Base-by-base conservation (phyloP, 1,139 yeast species). In the Yamadazyma sp. region DNA sequence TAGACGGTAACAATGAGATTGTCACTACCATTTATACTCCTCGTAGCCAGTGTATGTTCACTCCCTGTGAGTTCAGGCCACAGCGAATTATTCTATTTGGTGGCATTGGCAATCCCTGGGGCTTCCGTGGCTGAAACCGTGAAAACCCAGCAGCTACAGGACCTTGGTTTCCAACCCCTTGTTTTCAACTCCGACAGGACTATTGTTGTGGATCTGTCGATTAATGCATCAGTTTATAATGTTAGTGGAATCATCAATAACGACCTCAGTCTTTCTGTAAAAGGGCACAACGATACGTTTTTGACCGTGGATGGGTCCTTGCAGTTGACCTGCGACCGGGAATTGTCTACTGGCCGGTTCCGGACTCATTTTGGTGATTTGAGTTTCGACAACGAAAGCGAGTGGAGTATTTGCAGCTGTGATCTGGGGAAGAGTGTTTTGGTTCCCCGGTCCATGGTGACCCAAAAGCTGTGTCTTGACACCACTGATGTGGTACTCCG, bases 401-500 rank as follows among this genome's bases (percentile, higher is more conserved):
- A 32, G 3, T 45, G 49, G 49, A 12, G 25, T 4, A 27, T 40
- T 32, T 45, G 48, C 28, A 12, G 25, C 9, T 17, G 18, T n/a
- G 28, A 14, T 6, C 29, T 23, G 26, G 26, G 26, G n/a, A 8
- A 29, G 3, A 37, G 17, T 2, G 27, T 18, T 11, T 2, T 32
- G 16, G n/a, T 35, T 29, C 35, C 37, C 16, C 10, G 14, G 10
- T 17, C 16, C 2, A n/a, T 30, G 15, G 10, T n/a, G 13, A 5
- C 3, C 9, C 25, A 33, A 9, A 10, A 18, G 5, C 10, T 6
- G 18, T 35, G 42, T 29, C 20, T 26, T 3, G 18, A 27, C 2
- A 9, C 31, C 1, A 21, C 26, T 15, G 37, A 35, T 12, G 39
- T 44, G 5, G 44, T 44, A 7, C 17, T 44, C 8, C 35, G 43